phyloP scores from a whole-genome alignment of 2,329 filamentous ascomycete genomes.

The Aspergillus flavus region DNA sequence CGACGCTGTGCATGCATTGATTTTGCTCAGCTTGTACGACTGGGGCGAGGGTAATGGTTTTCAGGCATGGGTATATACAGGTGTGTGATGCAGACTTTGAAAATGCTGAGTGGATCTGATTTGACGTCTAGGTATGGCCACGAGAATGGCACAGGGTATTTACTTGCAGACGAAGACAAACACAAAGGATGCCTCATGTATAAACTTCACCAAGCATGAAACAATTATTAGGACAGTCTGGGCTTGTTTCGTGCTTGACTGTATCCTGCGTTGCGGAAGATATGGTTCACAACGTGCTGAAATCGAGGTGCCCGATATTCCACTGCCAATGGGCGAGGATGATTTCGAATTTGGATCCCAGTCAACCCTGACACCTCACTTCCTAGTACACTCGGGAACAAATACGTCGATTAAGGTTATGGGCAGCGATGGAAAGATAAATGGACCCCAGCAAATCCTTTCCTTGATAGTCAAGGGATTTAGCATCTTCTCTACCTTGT shows the following conservation, averaged over 20 bases:
- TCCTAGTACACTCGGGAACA: neutral
- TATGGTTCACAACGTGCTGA: neutral
- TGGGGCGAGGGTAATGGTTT: neutral
- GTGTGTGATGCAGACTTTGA: neutral
- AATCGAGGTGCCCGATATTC: neutral
- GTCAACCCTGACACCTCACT: neutral
- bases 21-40: constrained; percentile 3
- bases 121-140: neutral
- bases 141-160: neutral
- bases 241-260: neutral
- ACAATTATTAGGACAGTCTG: neutral
- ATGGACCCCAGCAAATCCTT: neutral
- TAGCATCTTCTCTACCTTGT: neutral
- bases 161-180: neutral
- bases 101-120: neutral
- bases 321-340: neutral
- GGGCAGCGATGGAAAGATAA: neutral
- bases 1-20: neutral
- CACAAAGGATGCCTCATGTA: neutral
- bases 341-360: neutral
- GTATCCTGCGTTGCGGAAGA: constrained; percentile 1
- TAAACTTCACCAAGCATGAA: neutral
- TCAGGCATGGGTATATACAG: constrained; percentile 3
- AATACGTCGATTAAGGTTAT: neutral
- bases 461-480: neutral